A percentile compares a stretch with the other conserved stretches of the same genome.
phyloP scores from a whole-genome alignment of 1,139 yeast genomes.

The Spathaspora sp. region DNA sequence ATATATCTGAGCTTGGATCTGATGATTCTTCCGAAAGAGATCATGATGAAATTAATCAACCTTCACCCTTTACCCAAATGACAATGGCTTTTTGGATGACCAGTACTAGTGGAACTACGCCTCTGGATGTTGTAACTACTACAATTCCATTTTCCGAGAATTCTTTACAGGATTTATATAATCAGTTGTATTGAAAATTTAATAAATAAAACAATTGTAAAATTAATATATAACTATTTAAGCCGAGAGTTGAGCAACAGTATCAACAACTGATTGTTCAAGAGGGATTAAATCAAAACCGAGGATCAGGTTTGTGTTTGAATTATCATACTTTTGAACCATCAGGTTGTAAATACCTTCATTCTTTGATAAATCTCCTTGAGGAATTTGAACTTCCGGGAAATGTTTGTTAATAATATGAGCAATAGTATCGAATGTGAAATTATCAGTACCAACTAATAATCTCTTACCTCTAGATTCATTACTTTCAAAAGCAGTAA shows the following conservation, averaged over 20 bases:
- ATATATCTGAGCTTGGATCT: conserved; percentile 8
- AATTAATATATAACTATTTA: too few species aligned
- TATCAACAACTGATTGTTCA: conserved; percentile 37
- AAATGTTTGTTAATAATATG: too few species aligned
- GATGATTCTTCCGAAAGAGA: conserved; percentile 7
- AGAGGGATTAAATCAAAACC: conserved; percentile 36
- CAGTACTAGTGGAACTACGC: background rate
- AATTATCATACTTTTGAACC: conserved; percentile 18
- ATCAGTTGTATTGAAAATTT: conserved; percentile 2
- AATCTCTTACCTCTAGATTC: too few species aligned
- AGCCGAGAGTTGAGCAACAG: conserved; percentile 25
- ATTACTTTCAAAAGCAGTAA: too few species aligned
- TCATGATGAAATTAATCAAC: conserved; percentile 1
- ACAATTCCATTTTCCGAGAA: conserved; percentile 2
- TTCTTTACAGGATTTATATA: conserved; percentile 4
- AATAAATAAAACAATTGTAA: background rate
- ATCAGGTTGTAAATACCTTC: too few species aligned
- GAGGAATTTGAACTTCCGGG: too few species aligned
- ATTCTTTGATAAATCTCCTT: too few species aligned
- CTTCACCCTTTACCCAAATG: conserved; percentile 29
- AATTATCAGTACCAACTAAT: too few species aligned
- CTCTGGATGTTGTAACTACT: conserved; percentile 10
- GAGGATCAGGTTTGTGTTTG: conserved; percentile 26
- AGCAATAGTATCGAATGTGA: too few species aligned
- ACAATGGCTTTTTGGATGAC: conserved; percentile 25